phyloP scores from a whole-genome alignment of 179 eudicot species.

The Actinidia polygama region DNA sequence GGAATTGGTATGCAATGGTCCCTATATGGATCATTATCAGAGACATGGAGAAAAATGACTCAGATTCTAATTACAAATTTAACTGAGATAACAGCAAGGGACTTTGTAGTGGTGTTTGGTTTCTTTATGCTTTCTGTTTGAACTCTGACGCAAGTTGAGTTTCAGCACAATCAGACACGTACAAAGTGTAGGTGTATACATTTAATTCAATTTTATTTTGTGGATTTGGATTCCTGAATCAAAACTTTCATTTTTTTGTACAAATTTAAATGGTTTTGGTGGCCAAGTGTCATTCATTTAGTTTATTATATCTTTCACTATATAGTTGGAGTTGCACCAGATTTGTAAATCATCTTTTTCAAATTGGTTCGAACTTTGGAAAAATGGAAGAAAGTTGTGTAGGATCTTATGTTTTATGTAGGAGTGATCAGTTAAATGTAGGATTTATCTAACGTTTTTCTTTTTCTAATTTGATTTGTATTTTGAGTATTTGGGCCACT shows the following conservation, averaged over 20 bases:
- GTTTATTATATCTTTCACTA: background rate
- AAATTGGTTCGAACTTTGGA: background rate
- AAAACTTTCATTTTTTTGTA: background rate
- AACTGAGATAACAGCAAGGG: background rate
- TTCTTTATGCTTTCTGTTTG: background rate
- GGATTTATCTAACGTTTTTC: background rate
- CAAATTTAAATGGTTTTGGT: background rate
- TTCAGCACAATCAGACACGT: background rate
- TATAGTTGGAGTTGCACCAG: background rate
- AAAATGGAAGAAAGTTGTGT: background rate
- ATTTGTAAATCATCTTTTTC: background rate
- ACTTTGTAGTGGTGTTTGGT: background rate
- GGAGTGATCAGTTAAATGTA: background rate
- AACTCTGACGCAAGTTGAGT: background rate
- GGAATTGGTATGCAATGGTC: background rate
- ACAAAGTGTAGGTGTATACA: background rate
- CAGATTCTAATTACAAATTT: background rate
- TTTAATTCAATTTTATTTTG: background rate
- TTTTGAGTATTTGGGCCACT: too few species aligned
- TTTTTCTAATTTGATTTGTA: background rate
- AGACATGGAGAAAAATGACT: background rate
- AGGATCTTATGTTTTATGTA: background rate
- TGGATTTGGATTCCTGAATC: conserved; percentile 1
- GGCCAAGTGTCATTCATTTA: background rate
- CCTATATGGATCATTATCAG: background rate